Evolutionary conservation across 2,329 filamentous ascomycete species (phyloP).

Genomic region (Colletotrichum nymphaeae): DNA sequence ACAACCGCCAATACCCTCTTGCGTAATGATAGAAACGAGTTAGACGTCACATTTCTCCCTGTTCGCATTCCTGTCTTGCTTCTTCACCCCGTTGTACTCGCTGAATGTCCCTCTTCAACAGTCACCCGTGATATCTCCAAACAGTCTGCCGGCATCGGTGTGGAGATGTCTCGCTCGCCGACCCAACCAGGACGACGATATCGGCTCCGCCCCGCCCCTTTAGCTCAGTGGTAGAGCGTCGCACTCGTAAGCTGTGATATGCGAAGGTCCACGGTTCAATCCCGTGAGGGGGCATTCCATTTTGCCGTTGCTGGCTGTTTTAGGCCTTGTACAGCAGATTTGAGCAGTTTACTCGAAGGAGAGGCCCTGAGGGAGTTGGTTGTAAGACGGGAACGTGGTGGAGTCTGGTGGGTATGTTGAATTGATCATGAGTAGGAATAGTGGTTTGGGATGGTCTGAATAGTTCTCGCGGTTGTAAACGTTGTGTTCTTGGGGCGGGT

Average conservation of each 20-base stretch:
- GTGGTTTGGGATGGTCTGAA: too few species aligned
- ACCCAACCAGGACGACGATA: not conserved
- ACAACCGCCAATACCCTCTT: not conserved
- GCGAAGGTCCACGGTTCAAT: slow-evolving; percentile 35
- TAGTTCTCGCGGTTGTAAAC: too few species aligned
- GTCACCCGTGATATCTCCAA: not conserved
- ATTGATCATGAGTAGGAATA: too few species aligned
- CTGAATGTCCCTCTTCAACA: not conserved
- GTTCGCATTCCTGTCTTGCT: too few species aligned
- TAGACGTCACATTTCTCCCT: not conserved
- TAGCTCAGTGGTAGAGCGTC: slow-evolving; percentile 35
- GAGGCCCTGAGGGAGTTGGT: too few species aligned
- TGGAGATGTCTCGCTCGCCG: not conserved
- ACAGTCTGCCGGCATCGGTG: not conserved
- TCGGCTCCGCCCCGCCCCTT: slow-evolving; percentile 4
- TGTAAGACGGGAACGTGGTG: too few species aligned
- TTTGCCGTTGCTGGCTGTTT: not conserved
- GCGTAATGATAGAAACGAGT: not conserved
- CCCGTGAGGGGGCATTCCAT: slow-evolving; percentile 28
- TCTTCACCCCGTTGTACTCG: not conserved
- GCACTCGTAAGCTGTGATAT: slow-evolving; percentile 28
- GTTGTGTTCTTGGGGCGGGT: too few species aligned
- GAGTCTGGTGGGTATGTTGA: too few species aligned
- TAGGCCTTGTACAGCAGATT: not conserved
- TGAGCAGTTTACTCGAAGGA: too few species aligned